Evolutionary conservation across 768 basidiomycete species (phyloP), one percentile per base, ranked within the genome.

Genomic region (Inosperma sp.): DNA sequence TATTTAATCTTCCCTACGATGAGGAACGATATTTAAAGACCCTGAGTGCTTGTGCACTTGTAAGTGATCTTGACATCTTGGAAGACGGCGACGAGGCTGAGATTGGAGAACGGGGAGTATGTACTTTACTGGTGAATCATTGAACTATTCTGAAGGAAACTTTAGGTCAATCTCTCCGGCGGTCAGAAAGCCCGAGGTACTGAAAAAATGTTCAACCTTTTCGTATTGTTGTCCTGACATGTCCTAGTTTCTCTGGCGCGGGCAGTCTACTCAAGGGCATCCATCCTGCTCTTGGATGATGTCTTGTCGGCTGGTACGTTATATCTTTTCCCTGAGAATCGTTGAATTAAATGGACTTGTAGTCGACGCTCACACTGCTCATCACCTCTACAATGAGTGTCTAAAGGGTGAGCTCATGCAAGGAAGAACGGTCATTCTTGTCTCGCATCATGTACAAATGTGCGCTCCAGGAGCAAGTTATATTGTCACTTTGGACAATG

Each of bases 371-470:
- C 93, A 94, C 61, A 94, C 92, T 5, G 93, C 93, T 12, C 80
- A 89, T 56, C 90, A 95, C 60, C 76, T 99, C 17, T 93, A 84
- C 67, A 71, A 82, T 45, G 70, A 89, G 59, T 96, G 93, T 59
- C 71, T 99, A 26, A 83, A 82, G 56, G 94, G 95, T 14, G 82
- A 86, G 16, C 74, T 98, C 29, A 81, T 93, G 76, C 68, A 72
- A 45, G 84, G 82, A 21, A 79, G 94, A 30, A 97, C 96, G 0
- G 72, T 94, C 55, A 81, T 98, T 52, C 77, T 99, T 12, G 95
- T 98, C 44, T 96, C 94, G 3, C 95, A 99, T 62, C 93, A 95
- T 61, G 88, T 96, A 27, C 88, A 93, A 61, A 76, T 98, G 4
- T 93, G 90, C 60, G 77, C 82, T 2, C 81, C 88, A 1, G 86